Conservation (phyloP, 1,139 yeast genomes). For the Geotrichum phurueaensis region DNA sequence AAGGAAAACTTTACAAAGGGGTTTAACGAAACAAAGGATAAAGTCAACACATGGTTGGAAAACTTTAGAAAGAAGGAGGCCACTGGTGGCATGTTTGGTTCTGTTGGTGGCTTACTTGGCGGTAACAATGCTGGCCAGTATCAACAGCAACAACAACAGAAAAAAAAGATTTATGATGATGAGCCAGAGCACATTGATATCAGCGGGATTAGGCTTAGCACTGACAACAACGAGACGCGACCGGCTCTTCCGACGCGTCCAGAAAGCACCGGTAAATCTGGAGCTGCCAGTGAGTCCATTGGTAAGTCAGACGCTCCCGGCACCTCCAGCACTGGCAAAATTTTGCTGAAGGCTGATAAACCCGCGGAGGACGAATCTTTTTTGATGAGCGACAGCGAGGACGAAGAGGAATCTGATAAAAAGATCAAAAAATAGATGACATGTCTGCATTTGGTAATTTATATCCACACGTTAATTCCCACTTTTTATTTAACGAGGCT, state of each 20-base stretch:
- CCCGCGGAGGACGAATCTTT: conserved; percentile 55
- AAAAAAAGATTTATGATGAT: conserved; percentile 10
- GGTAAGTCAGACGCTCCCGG: background rate
- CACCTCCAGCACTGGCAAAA: conserved; percentile 41
- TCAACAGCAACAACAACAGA: conserved; percentile 8
- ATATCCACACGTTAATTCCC: background rate
- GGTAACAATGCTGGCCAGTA: conserved; percentile 27
- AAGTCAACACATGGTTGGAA: conserved; percentile 76
- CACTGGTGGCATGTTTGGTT: conserved; percentile 16
- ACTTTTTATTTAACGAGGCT: too few relatives aligned
- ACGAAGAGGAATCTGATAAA: conserved; percentile 40
- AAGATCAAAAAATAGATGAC: background rate
- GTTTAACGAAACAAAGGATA: conserved; percentile 73
- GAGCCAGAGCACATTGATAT: conserved; percentile 24
- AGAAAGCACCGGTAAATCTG: conserved; percentile 14
- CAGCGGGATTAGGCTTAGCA: conserved; percentile 5
- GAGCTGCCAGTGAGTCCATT: conserved; percentile 28
- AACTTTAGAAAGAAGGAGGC: conserved; percentile 53
- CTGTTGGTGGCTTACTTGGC: conserved; percentile 31
- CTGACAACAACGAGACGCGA: background rate
- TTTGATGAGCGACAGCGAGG: conserved; percentile 68
- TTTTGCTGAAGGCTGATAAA: conserved; percentile 47
- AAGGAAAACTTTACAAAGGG: conserved; percentile 70
- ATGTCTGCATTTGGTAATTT: background rate
- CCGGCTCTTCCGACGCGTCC: background rate